phyloP scores from a whole-genome alignment of 2,329 filamentous ascomycete genomes.

The Mycosphaerella sp. region DNA sequence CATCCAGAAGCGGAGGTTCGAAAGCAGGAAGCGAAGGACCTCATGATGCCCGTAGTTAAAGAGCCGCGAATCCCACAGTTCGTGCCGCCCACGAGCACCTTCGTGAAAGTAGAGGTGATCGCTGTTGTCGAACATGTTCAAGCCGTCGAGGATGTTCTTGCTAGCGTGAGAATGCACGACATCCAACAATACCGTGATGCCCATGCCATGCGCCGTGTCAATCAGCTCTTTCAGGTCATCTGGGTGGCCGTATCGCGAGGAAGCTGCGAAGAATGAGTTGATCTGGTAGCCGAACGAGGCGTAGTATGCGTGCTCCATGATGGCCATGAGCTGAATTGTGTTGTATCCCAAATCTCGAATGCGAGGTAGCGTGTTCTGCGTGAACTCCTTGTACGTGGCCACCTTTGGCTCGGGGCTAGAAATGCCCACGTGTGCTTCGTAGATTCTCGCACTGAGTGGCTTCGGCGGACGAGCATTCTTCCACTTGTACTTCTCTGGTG shows the following conservation, averaged over 20 bases:
- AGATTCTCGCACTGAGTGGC: conserved; percentile 80
- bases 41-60: conserved; percentile 98
- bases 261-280: conserved; percentile 97
- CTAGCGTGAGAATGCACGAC: conserved; percentile 97
- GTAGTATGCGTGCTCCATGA: conserved; percentile 99
- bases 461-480: conserved; percentile 77
- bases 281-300: conserved; percentile 98
- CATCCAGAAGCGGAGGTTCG: conserved; percentile 98
- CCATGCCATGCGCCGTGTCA: conserved; percentile 86
- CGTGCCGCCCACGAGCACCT: conserved; percentile 76
- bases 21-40: conserved; percentile 89
- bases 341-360: conserved; percentile 93
- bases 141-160: conserved; percentile 90
- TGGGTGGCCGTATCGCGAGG: conserved; percentile 86
- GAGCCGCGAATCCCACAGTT: conserved; percentile 90
- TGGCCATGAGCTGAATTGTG: conserved; percentile 94
- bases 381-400: conserved; percentile 96
- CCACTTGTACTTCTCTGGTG: conserved; percentile 78
- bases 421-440: conserved; percentile 98
- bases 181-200: conserved; percentile 84
- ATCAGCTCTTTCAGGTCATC: conserved; percentile 96
- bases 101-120: conserved; percentile 96
- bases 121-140: conserved; percentile 93
- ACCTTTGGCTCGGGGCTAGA: conserved; percentile 85
- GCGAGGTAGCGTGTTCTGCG: conserved; percentile 79